Base-by-base conservation (phyloP, 192 early-diverging fungal species). In the Entomortierella lignicola region DNA sequence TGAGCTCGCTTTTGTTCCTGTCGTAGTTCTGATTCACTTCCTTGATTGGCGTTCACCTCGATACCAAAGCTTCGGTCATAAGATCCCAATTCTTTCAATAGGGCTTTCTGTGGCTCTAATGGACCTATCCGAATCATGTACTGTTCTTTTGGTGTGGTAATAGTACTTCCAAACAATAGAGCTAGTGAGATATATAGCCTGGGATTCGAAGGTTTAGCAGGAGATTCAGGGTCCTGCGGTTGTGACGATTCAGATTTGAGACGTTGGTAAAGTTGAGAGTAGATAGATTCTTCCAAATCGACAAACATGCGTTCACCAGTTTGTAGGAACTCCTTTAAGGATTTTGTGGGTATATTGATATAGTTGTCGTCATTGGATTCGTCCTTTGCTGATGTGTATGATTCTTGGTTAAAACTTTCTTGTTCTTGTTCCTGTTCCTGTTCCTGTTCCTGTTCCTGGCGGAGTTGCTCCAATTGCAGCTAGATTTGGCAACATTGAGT, bases 61-160 rank as follows among this genome's bases (percentile, higher is more conserved):
- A 12, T 11, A 26, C 52, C 23, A 4, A 27, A 37, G 10, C 34
- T 37, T 37, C 34, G 34, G n/a, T n/a, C n/a, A n/a, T n/a, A n/a
- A 50, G 21, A 50, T 12, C 25, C 25, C 2, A 47, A 41, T 29
- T 17, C 11, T 12, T 34, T 54, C 32, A 26, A 60, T 26, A 60
- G 44, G 0, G 41, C 29, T n/a, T 66, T 37, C 23, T 66, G 63
- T 13, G 72, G 54, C 34, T 63, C 65, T 10, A 77, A 39, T 0
- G 72, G 72, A 29, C 72, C 72, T 23, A 77, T 57, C 12, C 64
- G 64, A 18, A 77, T 68, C 72, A 77, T 77, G 66, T 77, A 77
- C n/a, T 77, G 72, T 21, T 77, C 72, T 27, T 58, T 68, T 32
- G 66, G 65, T 11, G 60, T 63, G 3, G 53, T 67, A 13, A 68